Conservation (phyloP, 1,284 basidiomycete genomes). For the Baeospora myosura region DNA sequence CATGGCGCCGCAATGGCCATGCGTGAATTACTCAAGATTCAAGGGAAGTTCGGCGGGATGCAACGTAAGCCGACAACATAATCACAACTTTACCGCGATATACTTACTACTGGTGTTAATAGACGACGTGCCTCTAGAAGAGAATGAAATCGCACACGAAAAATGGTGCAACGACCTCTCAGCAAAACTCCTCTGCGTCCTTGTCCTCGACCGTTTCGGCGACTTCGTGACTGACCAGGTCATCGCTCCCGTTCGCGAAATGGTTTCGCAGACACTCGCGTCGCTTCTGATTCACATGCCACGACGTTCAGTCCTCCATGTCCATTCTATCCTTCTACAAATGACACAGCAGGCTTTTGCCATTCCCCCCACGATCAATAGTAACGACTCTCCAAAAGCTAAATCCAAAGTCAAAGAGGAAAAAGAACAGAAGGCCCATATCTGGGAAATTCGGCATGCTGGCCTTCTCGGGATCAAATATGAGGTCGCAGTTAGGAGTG, state of each 20-base stretch:
- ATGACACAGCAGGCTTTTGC: slow-evolving; percentile 89
- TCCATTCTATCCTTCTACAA: slow-evolving; percentile 79
- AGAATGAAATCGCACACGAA: slow-evolving; percentile 68
- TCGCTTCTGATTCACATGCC: slow-evolving; percentile 86
- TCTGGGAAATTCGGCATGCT: slow-evolving; percentile 98
- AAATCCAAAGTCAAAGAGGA: slow-evolving; percentile 27
- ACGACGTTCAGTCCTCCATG: slow-evolving; percentile 64
- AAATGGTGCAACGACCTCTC: slow-evolving; percentile 87
- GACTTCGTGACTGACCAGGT: slow-evolving; percentile 98
- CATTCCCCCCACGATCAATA: slow-evolving; percentile 24
- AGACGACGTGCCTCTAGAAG: slow-evolving; percentile 44
- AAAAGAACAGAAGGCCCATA: slow-evolving; percentile 49
- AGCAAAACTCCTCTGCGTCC: slow-evolving; percentile 82
- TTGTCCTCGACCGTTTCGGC: slow-evolving; percentile 94
- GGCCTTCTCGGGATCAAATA: slow-evolving; percentile 96
- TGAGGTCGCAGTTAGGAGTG: slow-evolving; percentile 88
- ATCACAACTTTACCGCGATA: background rate
- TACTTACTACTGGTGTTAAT: slow-evolving; percentile 10
- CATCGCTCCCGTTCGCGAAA: slow-evolving; percentile 94
- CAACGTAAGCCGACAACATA: slow-evolving; percentile 36
- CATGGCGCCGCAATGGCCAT: slow-evolving; percentile 93
- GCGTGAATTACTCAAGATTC: slow-evolving; percentile 81
- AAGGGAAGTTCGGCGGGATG: slow-evolving; percentile 82
- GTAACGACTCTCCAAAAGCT: slow-evolving; percentile 29
- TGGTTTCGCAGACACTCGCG: slow-evolving; percentile 90